Base-by-base conservation (phyloP, 805 yeast species). In the Kluyveromyces aestuarii region DNA sequence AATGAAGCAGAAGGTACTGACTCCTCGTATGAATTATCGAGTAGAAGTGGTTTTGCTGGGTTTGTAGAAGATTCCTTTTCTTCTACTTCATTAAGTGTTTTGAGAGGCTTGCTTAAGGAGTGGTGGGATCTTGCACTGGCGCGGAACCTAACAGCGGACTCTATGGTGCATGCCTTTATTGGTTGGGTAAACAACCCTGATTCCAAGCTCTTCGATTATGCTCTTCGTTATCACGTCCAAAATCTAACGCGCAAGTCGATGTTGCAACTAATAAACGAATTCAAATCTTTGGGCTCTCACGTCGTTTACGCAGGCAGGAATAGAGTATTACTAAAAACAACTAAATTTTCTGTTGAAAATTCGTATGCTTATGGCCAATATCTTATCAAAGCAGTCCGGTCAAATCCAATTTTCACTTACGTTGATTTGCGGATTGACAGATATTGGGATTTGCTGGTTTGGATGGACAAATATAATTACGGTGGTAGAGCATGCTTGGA, bases 111-210 rank as follows among this genome's bases (percentile, higher is more conserved):
- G 76, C 84, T 93, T 11, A 87, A 84, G 58, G 80, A 75, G 33
- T 88, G 96, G 96, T 91, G 97, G 96, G 95, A 88, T 58, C 84
- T 81, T 59, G 97, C 96, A 0, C 67, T 86, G 48, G 70, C 72
- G 18, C 79, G 79, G 48, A 77, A 84, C 55, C 55, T 71, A 8
- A 80, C 82, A 50, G 96, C 96, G 0, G 97, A 90, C 63, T 72
- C 86, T 1, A 76, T 90, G 77, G 83, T 89, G 52, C 87, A 87
- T 57, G 76, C 81, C 27, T 81, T 91, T 62, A 84, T 87, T 1
- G 72, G 82, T 3, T 91, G 99, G 99, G 86, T 89, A 21, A 87
- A 87, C 55, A 78, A 81, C 45, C 78, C 86, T 9, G 76, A 77
- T 9, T 86, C 96, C 0, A 75, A 62, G 55, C 68, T 93, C 21